Percentiles rank a stretch among this genome's conserved stretches.
Conservation (phyloP, 2,329 filamentous ascomycete genomes). For the Rhytidhysteron rufulum region DNA sequence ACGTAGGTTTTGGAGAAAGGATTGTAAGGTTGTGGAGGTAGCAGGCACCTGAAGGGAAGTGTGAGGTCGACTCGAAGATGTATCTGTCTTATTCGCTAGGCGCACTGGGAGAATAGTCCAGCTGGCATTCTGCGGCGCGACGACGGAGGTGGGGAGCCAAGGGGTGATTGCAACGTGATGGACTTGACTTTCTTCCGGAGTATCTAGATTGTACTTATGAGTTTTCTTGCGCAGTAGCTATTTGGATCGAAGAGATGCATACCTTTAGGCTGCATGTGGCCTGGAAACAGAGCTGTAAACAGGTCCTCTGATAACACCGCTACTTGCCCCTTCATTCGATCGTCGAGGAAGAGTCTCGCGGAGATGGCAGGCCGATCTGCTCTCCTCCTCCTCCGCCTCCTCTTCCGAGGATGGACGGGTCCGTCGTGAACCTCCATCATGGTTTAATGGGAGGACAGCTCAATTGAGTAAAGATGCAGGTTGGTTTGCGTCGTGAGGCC, state of each 20-base stretch:
- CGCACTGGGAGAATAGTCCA: slow-evolving; percentile 85
- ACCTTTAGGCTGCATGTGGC: slow-evolving; percentile 16
- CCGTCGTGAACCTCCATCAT: slow-evolving; percentile 31
- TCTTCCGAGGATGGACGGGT: slow-evolving; percentile 41
- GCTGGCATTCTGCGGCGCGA: slow-evolving; percentile 55
- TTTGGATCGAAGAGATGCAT: slow-evolving; percentile 5
- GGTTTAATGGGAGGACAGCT: slow-evolving; percentile 4
- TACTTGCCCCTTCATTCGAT: slow-evolving; percentile 78
- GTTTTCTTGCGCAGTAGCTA: neutral
- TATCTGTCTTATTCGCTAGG: slow-evolving; percentile 30
- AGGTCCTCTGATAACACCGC: slow-evolving; percentile 85
- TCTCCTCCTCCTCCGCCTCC: slow-evolving; percentile 49
- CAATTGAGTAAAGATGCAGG: slow-evolving; percentile 3
- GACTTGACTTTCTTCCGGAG: slow-evolving; percentile 11
- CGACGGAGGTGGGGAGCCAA: slow-evolving; percentile 58
- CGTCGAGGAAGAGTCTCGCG: slow-evolving; percentile 78
- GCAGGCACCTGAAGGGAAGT: slow-evolving; percentile 79
- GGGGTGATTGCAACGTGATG: slow-evolving; percentile 70
- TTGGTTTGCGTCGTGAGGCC: neutral
- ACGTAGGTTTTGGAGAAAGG: slow-evolving; percentile 70
- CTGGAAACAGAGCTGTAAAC: slow-evolving; percentile 73
- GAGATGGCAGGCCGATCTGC: slow-evolving; percentile 69
- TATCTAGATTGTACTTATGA: slow-evolving; percentile 4
- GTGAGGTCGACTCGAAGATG: slow-evolving; percentile 50
- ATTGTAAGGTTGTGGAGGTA: slow-evolving; percentile 68